Evolutionary conservation across 306 rosid species (phyloP).

Genomic region (Quercus glauca): DNA sequence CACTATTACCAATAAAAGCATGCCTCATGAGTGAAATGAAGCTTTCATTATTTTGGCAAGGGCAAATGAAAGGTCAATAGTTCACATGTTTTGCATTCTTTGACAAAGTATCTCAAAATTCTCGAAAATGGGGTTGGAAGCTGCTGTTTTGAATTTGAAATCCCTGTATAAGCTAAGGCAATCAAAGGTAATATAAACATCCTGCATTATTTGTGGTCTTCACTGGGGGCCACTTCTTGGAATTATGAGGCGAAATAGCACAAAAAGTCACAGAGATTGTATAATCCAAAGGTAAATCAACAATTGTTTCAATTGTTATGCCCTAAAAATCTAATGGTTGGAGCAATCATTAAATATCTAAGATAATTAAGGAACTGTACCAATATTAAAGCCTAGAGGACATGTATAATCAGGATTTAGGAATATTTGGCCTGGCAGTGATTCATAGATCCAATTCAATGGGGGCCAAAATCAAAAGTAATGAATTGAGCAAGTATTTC

Average conservation of each 20-base stretch:
- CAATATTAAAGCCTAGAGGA: too few relatives aligned
- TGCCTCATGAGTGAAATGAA: not conserved
- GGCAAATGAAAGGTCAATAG: not conserved
- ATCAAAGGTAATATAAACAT: not conserved
- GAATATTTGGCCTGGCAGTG: not conserved
- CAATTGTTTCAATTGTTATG: too few relatives aligned
- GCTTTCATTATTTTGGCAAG: not conserved
- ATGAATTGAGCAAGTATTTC: not conserved
- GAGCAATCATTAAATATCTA: too few relatives aligned
- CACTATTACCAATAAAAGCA: not conserved
- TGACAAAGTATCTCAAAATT: not conserved
- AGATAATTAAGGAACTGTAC: too few relatives aligned
- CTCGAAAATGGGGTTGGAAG: not conserved
- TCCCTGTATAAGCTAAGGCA: constrained; percentile 1
- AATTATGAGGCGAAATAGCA: not conserved
- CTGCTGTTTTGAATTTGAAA: not conserved
- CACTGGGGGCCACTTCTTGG: too few relatives aligned
- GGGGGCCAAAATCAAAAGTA: not conserved
- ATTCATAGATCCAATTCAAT: not conserved
- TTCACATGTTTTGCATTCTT: not conserved
- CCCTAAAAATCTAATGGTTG: too few relatives aligned
- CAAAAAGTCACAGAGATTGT: not conserved
- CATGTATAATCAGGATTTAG: too few relatives aligned
- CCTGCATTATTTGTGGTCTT: too few relatives aligned
- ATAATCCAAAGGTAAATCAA: too few relatives aligned